Conservation (phyloP, 306 rosid genomes). For the Quercus bicolor region DNA sequence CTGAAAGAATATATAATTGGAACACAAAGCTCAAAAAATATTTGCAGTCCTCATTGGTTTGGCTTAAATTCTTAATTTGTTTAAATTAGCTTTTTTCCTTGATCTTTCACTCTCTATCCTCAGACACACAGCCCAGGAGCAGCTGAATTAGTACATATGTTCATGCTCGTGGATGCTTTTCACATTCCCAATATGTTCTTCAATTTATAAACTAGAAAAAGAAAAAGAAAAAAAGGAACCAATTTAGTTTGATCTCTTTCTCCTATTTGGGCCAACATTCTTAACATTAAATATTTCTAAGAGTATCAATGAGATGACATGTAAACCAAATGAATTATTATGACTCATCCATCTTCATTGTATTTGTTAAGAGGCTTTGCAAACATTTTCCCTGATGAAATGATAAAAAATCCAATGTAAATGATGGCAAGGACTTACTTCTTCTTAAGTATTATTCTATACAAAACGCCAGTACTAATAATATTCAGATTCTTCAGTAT, state of each 20-base stretch:
- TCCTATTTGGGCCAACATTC: background rate
- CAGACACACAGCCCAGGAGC: background rate
- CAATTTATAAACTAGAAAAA: background rate
- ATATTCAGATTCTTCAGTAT: constrained; percentile 87
- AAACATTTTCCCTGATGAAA: background rate
- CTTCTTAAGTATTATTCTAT: constrained; percentile 89
- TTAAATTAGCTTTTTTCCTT: background rate
- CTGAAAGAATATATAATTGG: constrained; percentile 41
- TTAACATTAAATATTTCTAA: background rate
- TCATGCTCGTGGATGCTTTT: background rate
- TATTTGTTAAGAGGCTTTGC: background rate
- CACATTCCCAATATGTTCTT: background rate
- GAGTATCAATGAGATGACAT: background rate
- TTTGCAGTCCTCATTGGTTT: background rate
- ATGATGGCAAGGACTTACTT: constrained; percentile 35
- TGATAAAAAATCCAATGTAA: background rate
- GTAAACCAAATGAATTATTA: background rate
- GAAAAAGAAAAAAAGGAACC: background rate
- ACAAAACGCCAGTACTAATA: constrained; percentile 83
- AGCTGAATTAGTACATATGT: background rate
- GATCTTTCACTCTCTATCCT: background rate
- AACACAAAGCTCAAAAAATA: constrained; percentile 17
- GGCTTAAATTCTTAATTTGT: background rate
- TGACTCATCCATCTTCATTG: background rate
- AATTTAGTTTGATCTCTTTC: background rate